A percentile compares a stretch with the other conserved stretches of the same genome.
phyloP scores from a whole-genome alignment of 192 early-diverging fungal species.

The Gonapodya prolifera region DNA sequence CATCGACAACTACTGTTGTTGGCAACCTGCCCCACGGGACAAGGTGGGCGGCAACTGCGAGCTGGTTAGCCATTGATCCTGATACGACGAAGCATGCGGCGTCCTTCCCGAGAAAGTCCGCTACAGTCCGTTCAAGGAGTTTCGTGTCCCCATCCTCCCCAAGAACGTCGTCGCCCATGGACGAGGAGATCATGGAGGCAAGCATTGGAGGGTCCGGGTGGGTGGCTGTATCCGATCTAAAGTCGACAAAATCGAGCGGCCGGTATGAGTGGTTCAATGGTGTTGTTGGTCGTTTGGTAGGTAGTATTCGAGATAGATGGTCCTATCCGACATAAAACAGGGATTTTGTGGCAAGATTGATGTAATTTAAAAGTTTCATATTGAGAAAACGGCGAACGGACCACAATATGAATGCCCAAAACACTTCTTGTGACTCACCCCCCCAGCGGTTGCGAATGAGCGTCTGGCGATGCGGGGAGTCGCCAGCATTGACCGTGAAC shows the following conservation, averaged over 20 bases:
- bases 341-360: too few relatives aligned
- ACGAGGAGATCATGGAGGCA: constrained; percentile 34
- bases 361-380: too few relatives aligned
- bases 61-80: constrained; percentile 40
- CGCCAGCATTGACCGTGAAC: too few relatives aligned
- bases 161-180: constrained; percentile 53
- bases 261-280: not conserved
- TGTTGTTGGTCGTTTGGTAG: not conserved
- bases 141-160: constrained; percentile 63
- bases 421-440: too few relatives aligned
- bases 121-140: constrained; percentile 50
- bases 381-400: too few relatives aligned
- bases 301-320: not conserved
- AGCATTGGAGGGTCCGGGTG: constrained; percentile 43
- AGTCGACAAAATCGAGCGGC: not conserved
- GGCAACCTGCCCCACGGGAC: constrained; percentile 34
- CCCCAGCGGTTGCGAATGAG: too few relatives aligned
- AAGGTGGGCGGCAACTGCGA: constrained; percentile 66
- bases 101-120: constrained; percentile 59
- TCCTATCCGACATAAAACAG: too few relatives aligned
- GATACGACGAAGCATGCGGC: constrained; percentile 13
- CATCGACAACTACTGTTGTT: constrained; percentile 54
- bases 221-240: constrained; percentile 15
- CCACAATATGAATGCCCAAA: too few relatives aligned
- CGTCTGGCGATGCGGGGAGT: too few relatives aligned